These are phyloP conservation scores for Dryas octopetala DNA, from an alignment of 306 rosid species.

Conservation along the genomic window DNA sequence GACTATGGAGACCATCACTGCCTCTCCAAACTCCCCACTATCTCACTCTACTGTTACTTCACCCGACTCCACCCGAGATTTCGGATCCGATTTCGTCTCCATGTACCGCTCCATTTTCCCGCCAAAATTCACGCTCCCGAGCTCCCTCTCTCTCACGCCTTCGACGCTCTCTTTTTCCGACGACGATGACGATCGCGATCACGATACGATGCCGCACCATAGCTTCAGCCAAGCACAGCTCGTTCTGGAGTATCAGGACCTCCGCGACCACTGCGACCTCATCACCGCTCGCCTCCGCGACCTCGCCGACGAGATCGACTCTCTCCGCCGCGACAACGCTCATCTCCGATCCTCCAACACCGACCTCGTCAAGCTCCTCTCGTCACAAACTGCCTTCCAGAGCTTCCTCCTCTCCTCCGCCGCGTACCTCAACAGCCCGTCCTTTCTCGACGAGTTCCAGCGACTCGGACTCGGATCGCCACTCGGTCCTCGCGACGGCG, in stretches of 20 bases:
- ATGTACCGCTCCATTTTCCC: constrained; percentile 42
- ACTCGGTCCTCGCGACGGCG: constrained; percentile 7
- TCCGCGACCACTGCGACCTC: constrained; percentile 31
- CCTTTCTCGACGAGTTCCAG: constrained; percentile 23
- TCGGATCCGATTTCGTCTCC: constrained; percentile 35
- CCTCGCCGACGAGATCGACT: constrained; percentile 30
- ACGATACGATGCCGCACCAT: constrained; percentile 28
- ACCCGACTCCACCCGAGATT: constrained; percentile 20
- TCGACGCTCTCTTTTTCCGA: constrained; percentile 43
- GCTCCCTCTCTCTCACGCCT: constrained; percentile 42
- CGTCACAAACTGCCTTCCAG: constrained; percentile 33
- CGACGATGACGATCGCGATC: neutral
- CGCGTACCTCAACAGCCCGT: neutral
- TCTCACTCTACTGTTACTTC: neutral
- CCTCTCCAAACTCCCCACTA: constrained; percentile 21
- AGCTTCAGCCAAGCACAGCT: constrained; percentile 45
- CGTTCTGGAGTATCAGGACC: constrained; percentile 38
- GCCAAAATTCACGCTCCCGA: constrained; percentile 35
- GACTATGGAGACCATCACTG: constrained; percentile 29
- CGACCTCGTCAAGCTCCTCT: constrained; percentile 40
- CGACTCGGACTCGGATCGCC: constrained; percentile 28
- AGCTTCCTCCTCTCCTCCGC: constrained; percentile 29
- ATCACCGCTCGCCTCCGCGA: constrained; percentile 34
- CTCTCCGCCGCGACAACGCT: constrained; percentile 42
- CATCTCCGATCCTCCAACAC: constrained; percentile 41